Conservation (phyloP, 352 stramenopile species). For the Globisporangium ultimum region DNA sequence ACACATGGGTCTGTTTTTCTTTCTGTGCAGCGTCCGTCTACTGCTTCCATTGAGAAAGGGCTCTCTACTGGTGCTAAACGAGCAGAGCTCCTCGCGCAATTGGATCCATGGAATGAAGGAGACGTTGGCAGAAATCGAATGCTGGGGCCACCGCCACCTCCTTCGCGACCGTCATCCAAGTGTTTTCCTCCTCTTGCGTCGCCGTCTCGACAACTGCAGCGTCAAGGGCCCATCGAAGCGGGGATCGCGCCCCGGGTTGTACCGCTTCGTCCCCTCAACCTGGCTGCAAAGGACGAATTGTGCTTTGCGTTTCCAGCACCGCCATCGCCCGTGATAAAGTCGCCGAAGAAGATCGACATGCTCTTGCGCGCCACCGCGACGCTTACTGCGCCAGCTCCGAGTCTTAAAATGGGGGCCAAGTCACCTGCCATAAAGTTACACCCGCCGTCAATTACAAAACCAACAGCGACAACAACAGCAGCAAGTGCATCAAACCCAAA, state of each 20-base stretch:
- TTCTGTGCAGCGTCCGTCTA: slow-evolving; percentile 11
- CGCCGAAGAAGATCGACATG: background rate
- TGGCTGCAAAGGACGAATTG: slow-evolving; percentile 7
- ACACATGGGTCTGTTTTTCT: slow-evolving; percentile 29
- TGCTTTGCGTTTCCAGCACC: slow-evolving; percentile 11
- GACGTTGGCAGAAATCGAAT: background rate
- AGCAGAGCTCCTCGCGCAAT: background rate
- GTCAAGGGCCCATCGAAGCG: background rate
- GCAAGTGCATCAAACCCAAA: background rate
- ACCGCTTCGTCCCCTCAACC: background rate
- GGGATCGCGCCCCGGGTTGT: slow-evolving; percentile 2
- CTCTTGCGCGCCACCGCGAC: background rate
- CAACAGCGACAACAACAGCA: background rate
- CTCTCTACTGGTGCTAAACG: background rate
- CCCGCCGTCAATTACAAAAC: background rate
- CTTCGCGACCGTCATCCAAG: slow-evolving; percentile 7
- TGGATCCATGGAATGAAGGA: background rate
- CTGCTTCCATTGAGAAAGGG: background rate
- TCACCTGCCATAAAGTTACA: background rate
- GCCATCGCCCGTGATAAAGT: slow-evolving; percentile 1
- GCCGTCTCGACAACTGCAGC: slow-evolving; percentile 1
- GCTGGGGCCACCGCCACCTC: slow-evolving; percentile 2
- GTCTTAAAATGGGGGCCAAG: background rate
- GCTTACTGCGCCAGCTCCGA: background rate
- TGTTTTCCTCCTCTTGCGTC: slow-evolving; percentile 13